These are phyloP conservation scores for Diacronema lutheri DNA, from an alignment of 78 protist genomes.

Conservation along the genomic window DNA sequence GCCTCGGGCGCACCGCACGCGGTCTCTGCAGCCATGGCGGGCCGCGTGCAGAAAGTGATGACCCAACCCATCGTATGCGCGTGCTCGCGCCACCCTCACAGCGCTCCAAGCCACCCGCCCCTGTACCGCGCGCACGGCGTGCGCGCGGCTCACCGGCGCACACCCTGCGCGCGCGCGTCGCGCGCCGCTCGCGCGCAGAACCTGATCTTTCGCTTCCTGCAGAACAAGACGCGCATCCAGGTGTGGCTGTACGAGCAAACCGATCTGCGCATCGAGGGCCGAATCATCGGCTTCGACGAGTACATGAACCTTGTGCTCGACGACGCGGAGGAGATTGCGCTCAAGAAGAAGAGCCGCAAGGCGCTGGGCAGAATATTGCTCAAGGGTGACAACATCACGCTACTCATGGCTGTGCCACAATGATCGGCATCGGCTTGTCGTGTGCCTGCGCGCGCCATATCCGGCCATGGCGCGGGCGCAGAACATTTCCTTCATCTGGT, in stretches of 20 bases:
- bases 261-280: conserved; percentile 79
- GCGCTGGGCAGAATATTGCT: conserved; percentile 80
- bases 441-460: too few relatives aligned
- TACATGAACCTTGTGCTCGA: conserved; percentile 93
- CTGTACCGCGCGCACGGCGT: background rate
- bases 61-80: conserved; percentile 58
- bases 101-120: background rate
- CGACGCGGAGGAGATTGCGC: conserved; percentile 81
- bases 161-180: too few relatives aligned
- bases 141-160: background rate
- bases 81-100: background rate
- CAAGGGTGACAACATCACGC: conserved; percentile 89
- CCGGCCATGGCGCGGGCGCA: too few relatives aligned
- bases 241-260: conserved; percentile 78
- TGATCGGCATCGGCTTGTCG: too few relatives aligned
- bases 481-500: too few relatives aligned
- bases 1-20: too few relatives aligned
- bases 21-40: conserved; percentile 18
- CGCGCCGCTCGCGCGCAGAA: conserved; percentile 34
- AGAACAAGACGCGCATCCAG: conserved; percentile 74
- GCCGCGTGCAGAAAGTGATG: conserved; percentile 42
- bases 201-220: conserved; percentile 66
- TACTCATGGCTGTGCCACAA: conserved; percentile 42
- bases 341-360: conserved; percentile 78
- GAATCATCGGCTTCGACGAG: conserved; percentile 91